Evolutionary conservation across 768 basidiomycete species (phyloP).

Genomic region (Lentinus tigrinus): DNA sequence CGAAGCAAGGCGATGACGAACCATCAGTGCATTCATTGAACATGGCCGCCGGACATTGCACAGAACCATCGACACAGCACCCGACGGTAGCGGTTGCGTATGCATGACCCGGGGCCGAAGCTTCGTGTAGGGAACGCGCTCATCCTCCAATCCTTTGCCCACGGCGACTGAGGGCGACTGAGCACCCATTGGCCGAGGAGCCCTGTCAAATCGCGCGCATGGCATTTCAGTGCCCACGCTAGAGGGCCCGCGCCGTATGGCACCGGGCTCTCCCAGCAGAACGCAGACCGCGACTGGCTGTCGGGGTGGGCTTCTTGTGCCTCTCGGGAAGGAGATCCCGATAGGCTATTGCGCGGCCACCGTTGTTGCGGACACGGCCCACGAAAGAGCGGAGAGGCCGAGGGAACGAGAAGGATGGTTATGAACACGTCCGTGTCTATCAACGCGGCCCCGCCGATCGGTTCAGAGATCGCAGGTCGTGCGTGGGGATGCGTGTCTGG

Average conservation of each 20-base stretch:
- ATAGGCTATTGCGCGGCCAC: constrained; percentile 18
- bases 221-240: constrained; percentile 3
- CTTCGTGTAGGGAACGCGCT: neutral
- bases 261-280: neutral
- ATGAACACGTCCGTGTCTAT: constrained; percentile 23
- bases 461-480: neutral
- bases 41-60: constrained; percentile 1
- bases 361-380: constrained; percentile 12
- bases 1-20: constrained; percentile 6
- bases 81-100: constrained; percentile 7
- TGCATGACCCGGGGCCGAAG: constrained; percentile 18
- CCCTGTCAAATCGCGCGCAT: constrained; percentile 9
- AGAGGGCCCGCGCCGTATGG: constrained; percentile 6
- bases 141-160: neutral
- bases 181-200: constrained; percentile 2
- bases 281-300: constrained; percentile 6
- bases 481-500: neutral
- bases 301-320: constrained; percentile 8
- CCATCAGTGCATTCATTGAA: constrained; percentile 2
- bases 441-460: constrained; percentile 20
- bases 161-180: neutral
- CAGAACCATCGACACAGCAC: constrained; percentile 8
- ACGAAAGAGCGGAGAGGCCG: constrained; percentile 17
- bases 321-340: constrained; percentile 15
- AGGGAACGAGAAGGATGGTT: constrained; percentile 18